Evolutionary conservation across 495 filamentous ascomycete species (phyloP).

Genomic region (Penicillium daleae): DNA sequence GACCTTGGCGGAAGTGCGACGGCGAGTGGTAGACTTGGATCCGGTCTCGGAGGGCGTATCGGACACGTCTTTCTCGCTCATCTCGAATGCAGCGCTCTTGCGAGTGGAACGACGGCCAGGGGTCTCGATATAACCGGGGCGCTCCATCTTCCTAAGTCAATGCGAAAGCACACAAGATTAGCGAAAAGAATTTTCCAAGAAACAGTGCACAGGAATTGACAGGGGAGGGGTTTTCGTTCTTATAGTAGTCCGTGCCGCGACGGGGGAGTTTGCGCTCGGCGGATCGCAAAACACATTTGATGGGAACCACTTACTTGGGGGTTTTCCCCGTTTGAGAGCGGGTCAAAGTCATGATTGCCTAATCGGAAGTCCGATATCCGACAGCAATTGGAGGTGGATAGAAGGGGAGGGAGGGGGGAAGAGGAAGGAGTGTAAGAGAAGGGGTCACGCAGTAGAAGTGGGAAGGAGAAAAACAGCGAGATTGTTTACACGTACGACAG

Average conservation of each 20-base stretch:
- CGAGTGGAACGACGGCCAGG: slow-evolving; percentile 52
- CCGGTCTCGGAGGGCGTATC: slow-evolving; percentile 32
- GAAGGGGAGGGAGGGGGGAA: slow-evolving; percentile 7
- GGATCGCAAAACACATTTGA: slow-evolving; percentile 27
- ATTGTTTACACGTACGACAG: slow-evolving; percentile 31
- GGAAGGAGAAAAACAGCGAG: slow-evolving; percentile 24
- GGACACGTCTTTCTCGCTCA: slow-evolving; percentile 36
- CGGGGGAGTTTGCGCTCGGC: slow-evolving; percentile 10
- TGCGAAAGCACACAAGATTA: slow-evolving; percentile 13
- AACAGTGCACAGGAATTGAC: slow-evolving; percentile 1
- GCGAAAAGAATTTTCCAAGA: slow-evolving; percentile 2
- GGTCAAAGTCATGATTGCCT: slow-evolving; percentile 46
- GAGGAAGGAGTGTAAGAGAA: slow-evolving; percentile 14
- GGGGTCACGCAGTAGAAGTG: slow-evolving; percentile 16
- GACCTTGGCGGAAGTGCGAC: slow-evolving; percentile 38
- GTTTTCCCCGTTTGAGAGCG: slow-evolving; percentile 57
- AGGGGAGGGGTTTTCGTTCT: slow-evolving; percentile 9
- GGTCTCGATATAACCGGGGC: slow-evolving; percentile 61
- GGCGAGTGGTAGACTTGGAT: slow-evolving; percentile 38
- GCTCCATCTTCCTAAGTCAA: slow-evolving; percentile 55
- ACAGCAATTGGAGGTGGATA: slow-evolving; percentile 21
- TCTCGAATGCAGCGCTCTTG: slow-evolving; percentile 45
- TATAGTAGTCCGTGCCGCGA: slow-evolving; percentile 18
- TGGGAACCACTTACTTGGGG: slow-evolving; percentile 47
- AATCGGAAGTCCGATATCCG: slow-evolving; percentile 29